Percentiles rank a stretch among this genome's conserved stretches.
Conservation (phyloP, 805 yeast species). For the Tetrapisispora nanseiensis region DNA sequence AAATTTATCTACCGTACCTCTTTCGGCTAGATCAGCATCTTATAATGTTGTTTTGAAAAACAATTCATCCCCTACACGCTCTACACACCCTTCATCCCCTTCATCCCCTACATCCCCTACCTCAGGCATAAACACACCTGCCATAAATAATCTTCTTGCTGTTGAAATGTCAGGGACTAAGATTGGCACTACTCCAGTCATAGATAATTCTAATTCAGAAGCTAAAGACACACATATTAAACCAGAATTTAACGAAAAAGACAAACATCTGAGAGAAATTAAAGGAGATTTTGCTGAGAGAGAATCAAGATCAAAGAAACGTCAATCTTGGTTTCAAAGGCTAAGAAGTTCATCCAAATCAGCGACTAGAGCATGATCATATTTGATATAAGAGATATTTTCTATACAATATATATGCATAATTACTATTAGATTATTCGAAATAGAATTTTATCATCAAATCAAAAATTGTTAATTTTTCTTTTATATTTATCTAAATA, state of each 20-base stretch:
- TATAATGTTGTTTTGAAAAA: not conserved
- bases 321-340: constrained; percentile 39
- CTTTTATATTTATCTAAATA: too few relatives aligned
- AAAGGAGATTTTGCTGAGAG: not conserved
- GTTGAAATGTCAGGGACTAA: not conserved
- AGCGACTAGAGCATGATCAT: not conserved
- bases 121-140: not conserved
- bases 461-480: too few relatives aligned
- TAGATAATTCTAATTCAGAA: too few relatives aligned
- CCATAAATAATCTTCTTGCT: too few relatives aligned
- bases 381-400: too few relatives aligned
- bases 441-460: not conserved
- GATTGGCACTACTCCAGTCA: constrained; percentile 1
- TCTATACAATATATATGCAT: not conserved
- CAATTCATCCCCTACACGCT: not conserved
- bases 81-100: too few relatives aligned
- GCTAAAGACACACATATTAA: constrained; percentile 8
- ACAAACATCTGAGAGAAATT: not conserved
- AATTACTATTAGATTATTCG: too few relatives aligned
- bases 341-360: constrained; percentile 32
- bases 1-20: not conserved
- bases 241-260: constrained; percentile 7
- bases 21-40: not conserved
- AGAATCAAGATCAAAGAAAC: constrained; percentile 23
- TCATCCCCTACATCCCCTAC: not conserved